These are phyloP conservation scores for Trametes cubensis DNA, from an alignment of 768 basidiomycete species.

Conservation along the genomic window DNA sequence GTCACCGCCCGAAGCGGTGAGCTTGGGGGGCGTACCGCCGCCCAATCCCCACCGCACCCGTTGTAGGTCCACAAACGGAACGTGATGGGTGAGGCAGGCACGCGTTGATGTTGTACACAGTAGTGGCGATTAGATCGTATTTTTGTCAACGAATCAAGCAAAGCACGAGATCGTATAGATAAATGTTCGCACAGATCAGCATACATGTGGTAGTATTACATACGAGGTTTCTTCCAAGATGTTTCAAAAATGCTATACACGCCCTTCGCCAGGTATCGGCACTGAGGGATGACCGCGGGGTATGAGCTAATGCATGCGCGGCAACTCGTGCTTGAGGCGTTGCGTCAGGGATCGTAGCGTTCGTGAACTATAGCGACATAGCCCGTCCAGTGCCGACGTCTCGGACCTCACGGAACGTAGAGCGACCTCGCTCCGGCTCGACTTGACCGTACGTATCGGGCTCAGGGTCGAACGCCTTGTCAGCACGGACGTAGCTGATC, in stretches of 20 bases:
- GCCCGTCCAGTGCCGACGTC: conserved; percentile 75
- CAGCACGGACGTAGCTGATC: conserved; percentile 74
- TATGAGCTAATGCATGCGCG: conserved; percentile 22
- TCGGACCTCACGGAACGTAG: conserved; percentile 61
- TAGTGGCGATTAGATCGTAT: conserved; percentile 18
- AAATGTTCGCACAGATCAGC: conserved; percentile 7
- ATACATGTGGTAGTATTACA: conserved; percentile 19
- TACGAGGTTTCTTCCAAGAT: conserved; percentile 13
- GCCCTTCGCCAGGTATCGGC: background rate
- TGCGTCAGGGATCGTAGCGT: conserved; percentile 16
- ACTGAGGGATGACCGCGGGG: conserved; percentile 12
- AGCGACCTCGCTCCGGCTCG: conserved; percentile 61
- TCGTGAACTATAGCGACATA: conserved; percentile 68
- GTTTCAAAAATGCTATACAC: conserved; percentile 1
- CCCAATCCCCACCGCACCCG: conserved; percentile 13
- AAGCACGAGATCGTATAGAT: conserved; percentile 17
- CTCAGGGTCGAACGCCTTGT: conserved; percentile 67
- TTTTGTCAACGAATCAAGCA: conserved; percentile 3
- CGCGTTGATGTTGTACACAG: conserved; percentile 16
- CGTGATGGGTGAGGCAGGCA: conserved; percentile 22
- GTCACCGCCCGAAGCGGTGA: background rate
- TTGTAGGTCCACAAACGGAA: conserved; percentile 24
- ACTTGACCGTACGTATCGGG: conserved; percentile 52
- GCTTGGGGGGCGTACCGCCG: background rate
- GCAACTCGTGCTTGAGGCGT: conserved; percentile 26